Percentiles rank a stretch among this genome's conserved stretches.
These are phyloP conservation scores for Citrus sp. DNA, from an alignment of 345 rosid genomes.

Conservation along the genomic window DNA sequence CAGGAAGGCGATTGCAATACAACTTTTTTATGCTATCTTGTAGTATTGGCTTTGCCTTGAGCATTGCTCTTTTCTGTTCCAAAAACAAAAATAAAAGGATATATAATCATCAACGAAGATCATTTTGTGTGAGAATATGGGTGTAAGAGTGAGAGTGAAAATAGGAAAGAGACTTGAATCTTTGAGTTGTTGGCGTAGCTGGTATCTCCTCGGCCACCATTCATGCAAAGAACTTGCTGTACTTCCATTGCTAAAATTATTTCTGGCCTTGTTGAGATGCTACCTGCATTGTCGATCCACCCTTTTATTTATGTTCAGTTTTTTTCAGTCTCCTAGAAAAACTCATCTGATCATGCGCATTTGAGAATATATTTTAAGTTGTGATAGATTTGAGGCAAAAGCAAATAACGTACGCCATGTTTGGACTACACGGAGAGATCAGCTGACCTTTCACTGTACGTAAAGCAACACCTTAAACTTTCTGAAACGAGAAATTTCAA, in stretches of 20 bases:
- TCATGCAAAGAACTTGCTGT: neutral
- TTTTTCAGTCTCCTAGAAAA: neutral
- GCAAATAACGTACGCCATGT: neutral
- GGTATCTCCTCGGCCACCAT: neutral
- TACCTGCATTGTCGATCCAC: neutral
- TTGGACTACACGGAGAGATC: neutral
- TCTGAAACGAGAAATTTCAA: neutral
- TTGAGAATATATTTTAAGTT: neutral
- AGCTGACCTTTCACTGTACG: neutral
- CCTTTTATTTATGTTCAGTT: neutral
- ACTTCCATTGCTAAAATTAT: neutral
- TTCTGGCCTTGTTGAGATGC: neutral
- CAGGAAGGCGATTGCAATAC: neutral
- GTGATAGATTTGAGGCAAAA: neutral
- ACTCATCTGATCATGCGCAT: neutral
- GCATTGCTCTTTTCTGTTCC: neutral
- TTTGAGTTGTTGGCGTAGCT: neutral
- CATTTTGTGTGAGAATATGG: neutral
- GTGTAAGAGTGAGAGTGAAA: neutral
- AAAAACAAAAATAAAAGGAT: neutral
- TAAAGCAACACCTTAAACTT: neutral
- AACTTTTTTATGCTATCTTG: slow-evolving; percentile 9
- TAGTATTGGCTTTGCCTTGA: slow-evolving; percentile 14
- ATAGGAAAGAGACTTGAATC: neutral
- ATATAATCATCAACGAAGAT: neutral